Evolutionary conservation across 1,139 yeast genomes (phyloP).

Genomic region (Wickerhamomyces sp.): DNA sequence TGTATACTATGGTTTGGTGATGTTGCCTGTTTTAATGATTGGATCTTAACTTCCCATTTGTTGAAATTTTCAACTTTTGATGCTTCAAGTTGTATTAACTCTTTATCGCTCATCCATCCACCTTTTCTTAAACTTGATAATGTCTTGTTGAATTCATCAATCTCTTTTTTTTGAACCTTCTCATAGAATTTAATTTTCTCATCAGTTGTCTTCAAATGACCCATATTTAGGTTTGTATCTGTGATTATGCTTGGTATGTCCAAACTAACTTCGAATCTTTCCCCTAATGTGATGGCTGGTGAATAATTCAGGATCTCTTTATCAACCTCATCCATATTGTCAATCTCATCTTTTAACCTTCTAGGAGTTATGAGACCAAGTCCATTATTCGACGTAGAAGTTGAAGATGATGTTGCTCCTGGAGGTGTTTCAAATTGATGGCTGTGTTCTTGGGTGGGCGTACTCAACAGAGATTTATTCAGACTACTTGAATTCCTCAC

Average conservation of each 20-base stretch:
- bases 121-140: slow-evolving; percentile 8
- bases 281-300: slow-evolving; percentile 14
- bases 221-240: slow-evolving; percentile 1
- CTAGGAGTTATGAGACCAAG: slow-evolving; percentile 3
- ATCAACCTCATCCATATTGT: slow-evolving; percentile 1
- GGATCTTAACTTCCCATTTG: slow-evolving; percentile 14
- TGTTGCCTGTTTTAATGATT: slow-evolving; percentile 3
- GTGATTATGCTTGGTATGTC: slow-evolving; percentile 11
- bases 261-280: slow-evolving; percentile 14
- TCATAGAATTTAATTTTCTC: slow-evolving; percentile 13
- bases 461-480: neutral
- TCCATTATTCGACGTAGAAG: neutral
- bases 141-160: slow-evolving; percentile 13
- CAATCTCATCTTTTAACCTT: neutral
- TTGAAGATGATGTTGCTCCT: neutral
- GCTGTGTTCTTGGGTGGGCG: slow-evolving; percentile 2
- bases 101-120: slow-evolving; percentile 15
- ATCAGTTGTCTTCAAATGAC: slow-evolving; percentile 11
- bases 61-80: slow-evolving; percentile 11
- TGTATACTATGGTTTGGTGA: too few relatives aligned
- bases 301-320: slow-evolving; percentile 5
- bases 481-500: too few relatives aligned
- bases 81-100: slow-evolving; percentile 7
- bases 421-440: slow-evolving; percentile 4
- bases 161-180: slow-evolving; percentile 11